Base-by-base conservation (phyloP, 495 filamentous ascomycete genomes). In the Daldinia childiae region DNA sequence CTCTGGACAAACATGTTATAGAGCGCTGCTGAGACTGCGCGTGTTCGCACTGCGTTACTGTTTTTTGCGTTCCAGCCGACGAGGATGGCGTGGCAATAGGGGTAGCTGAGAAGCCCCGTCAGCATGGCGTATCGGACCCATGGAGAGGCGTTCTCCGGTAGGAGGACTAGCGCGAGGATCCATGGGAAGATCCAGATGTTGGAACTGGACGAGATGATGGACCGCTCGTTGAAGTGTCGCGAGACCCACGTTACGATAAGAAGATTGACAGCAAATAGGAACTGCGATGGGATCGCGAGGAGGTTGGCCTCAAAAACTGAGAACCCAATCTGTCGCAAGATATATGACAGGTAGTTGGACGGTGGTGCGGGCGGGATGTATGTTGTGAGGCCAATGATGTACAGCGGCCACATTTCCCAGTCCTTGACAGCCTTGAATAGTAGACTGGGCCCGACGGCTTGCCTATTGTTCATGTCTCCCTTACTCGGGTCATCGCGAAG, bases 401-500 rank as follows among this genome's bases (percentile, higher is more conserved):
- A 90, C 0, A 90, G 74, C 26, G 84, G 86, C 88, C 88, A 90
- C 72, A 89, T 77, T 60, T 90, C 84, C 75, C 80, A 87, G 68
- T 90, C 87, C 38, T 75, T 78, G 45, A 87, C 61, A 0, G 81
- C 79, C 36, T 83, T 80, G 72, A 81, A 85, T 38, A 90, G 73
- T n/a, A 81, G 68, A 14, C 58, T 62, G 1, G 78, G 80, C 0
- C 79, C 82, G 6, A 90, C 80, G 0, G 81, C 80, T 71, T 89
- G 80, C 21, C 79, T 74, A 68, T 90, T 90, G 79, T 90, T 85
- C 88, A 90, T 90, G 61, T 86, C 82, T 26, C 86, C 88, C 74
- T 90, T 91, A 58, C 82, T 83, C 15, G 89, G 88, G 69, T 90
- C 89, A 52, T 90, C 89, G 24, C 89, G 86, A 4, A 90, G 77